Evolutionary conservation across 2,329 filamentous ascomycete genomes (phyloP), one percentile per base, ranked within the genome.

Genomic region (Aureobasidium vineae): DNA sequence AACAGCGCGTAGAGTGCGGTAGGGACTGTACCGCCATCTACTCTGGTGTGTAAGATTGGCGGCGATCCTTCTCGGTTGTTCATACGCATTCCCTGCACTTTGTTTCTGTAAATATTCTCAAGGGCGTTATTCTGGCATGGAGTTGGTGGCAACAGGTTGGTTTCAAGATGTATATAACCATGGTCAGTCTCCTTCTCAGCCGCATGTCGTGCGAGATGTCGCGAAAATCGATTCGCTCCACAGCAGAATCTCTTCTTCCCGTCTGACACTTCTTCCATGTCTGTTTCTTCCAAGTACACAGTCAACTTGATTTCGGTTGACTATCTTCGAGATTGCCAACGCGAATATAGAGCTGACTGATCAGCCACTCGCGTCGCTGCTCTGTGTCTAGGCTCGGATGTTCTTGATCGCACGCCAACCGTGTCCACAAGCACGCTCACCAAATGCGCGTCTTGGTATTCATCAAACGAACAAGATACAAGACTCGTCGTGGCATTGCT

Each of bases 1-100:
- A 97, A 80, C 94, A 97, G 80, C 88, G 88, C 71, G 88, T 97
- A 13, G 91, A 95, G 76, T 97, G 93, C 75, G 94, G 94, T 21
- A 85, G 90, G 69, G 88, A 86, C 69, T 88, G 93, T 15, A 94
- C 90, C 66, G 91, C 88, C 19, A 89, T 97, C 4, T 98, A 95
- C 78, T 96, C 91, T 43, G 81, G 81, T 6, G 79, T 83, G 41
- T 86, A 73, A 36, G 47, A n/a, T 33, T 15, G 26, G 33, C 13
- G 15, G 23, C 15, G 36, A 60, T 38, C 21, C 33, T 26, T 26
- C 15, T 40, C 15, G 6, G 31, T 16, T 16, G 19, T n/a, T 26
- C 28, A 11, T 11, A 8, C 28, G 36, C 54, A 26, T 23, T 21
- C 8, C 10, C 33, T 45, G 16, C 21, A 28, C 13, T 45, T 45